Base-by-base conservation (phyloP, 176 grass and related monocot genomes). In the Leersia perrieri region DNA sequence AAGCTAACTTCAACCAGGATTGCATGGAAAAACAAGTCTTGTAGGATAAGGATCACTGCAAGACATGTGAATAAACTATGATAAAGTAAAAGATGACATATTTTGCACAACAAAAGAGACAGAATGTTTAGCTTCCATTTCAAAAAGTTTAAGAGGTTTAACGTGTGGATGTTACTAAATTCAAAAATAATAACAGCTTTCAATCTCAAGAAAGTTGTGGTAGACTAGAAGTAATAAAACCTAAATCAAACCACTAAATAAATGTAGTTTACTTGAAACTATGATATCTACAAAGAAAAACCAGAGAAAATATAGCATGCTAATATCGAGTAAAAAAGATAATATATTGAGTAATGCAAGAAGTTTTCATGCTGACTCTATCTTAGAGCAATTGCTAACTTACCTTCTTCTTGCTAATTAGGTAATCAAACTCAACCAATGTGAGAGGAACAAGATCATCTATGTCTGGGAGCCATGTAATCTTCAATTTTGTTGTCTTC, bases 401-500 rank as follows among this genome's bases (percentile, higher is more conserved):
- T 82, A 90, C 94, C 92, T 97, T 94, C 65, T 92, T 97, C 83
- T 92, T 97, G 49, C 75, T 89, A 34, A 94, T 97, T 49, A 97
- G 83, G 39, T 97, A 94, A 78, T 88, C 87, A 11, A 97, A 94
- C 68, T 97, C 94, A 27, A 97, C 84, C 82, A 97, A 75, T 5
- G 87, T 84, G 76, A 97, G 87, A 31, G 77, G 73, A 9, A 92
- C 92, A 14, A 94, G 75, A 40, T 97, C 92, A n/a, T 92, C 89
- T 23, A 44, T 94, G 69, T 92, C 83, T n/a, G 94, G 80, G 51
- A 97, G 80, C 94, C 94, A 97, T 31, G 94, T 97, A 22, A 87
- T 58, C 77, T 97, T 97, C 87, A 97, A 68, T 75, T 89, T 97
- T 75, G 94, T 97, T 51, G 83, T 83, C 82, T 97, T 97, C 25